These are phyloP conservation scores for Pterocarpus santalinus DNA, from an alignment of 306 rosid genomes.

Conservation along the genomic window DNA sequence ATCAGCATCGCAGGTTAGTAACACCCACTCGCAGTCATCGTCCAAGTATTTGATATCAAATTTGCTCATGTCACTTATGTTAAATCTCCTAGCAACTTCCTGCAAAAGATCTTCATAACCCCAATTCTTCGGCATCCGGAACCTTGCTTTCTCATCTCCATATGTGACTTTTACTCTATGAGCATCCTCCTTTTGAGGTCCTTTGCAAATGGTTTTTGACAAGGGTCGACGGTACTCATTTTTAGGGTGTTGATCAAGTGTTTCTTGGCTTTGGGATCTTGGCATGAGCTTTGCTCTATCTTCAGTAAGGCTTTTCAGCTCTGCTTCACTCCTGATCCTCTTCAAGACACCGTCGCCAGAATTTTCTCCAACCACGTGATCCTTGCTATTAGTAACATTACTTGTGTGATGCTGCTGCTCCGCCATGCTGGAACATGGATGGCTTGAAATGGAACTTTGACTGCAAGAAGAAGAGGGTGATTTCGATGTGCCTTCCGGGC, in stretches of 20 bases:
- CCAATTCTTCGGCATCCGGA: conserved; percentile 70
- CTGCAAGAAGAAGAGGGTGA: conserved; percentile 73
- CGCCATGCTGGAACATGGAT: conserved; percentile 71
- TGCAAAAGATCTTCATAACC: conserved; percentile 60
- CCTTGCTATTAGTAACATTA: conserved; percentile 52
- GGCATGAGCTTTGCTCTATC: conserved; percentile 53
- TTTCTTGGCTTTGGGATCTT: conserved; percentile 75
- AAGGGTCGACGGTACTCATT: conserved; percentile 27
- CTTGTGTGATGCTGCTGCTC: conserved; percentile 53
- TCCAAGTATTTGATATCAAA: conserved; percentile 87
- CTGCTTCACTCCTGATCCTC: conserved; percentile 82
- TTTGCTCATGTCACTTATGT: conserved; percentile 65
- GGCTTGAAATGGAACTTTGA: conserved; percentile 86
- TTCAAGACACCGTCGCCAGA: conserved; percentile 53
- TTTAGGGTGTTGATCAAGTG: conserved; percentile 56
- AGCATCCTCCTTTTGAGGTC: conserved; percentile 47
- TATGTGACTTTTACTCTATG: conserved; percentile 73
- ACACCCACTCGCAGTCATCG: conserved; percentile 92
- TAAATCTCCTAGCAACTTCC: conserved; percentile 73
- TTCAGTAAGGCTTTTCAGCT: conserved; percentile 52
- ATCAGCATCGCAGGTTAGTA: conserved; percentile 91
- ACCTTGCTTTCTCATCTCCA: conserved; percentile 84
- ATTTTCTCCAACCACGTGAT: conserved; percentile 54
- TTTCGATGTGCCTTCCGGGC: conserved; percentile 68
- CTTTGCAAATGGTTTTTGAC: conserved; percentile 30